phyloP scores from a whole-genome alignment of 345 rosid species.

The Tarenaya hassleriana region DNA sequence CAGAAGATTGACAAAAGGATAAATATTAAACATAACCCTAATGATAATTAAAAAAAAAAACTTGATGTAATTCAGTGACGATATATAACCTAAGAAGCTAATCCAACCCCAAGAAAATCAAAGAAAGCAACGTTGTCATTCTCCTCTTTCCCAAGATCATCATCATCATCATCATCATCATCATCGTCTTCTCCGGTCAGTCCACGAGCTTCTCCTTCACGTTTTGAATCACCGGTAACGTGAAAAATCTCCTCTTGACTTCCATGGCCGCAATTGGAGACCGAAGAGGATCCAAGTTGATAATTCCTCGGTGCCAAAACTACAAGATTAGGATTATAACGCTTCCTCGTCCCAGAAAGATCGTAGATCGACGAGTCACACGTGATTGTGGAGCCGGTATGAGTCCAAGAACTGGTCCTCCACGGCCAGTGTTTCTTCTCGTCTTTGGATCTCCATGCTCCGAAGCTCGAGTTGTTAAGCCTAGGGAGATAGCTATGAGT shows the following conservation, averaged over 20 bases:
- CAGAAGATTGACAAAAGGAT: constrained; percentile 23
- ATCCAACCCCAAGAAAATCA: constrained; percentile 61
- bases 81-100: constrained; percentile 27
- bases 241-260: constrained; percentile 9
- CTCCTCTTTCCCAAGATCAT: constrained; percentile 17
- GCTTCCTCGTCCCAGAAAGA: constrained; percentile 5
- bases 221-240: constrained; percentile 7
- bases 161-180: constrained; percentile 16
- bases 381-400: constrained; percentile 19
- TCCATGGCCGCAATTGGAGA: constrained; percentile 7
- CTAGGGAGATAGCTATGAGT: constrained; percentile 21
- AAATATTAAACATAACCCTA: constrained; percentile 31
- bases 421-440: constrained; percentile 7
- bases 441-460: constrained; percentile 27
- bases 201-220: constrained; percentile 18
- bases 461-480: constrained; percentile 26
- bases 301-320: constrained; percentile 13
- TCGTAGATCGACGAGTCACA: constrained; percentile 15
- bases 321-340: background rate
- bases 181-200: constrained; percentile 15
- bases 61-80: constrained; percentile 12
- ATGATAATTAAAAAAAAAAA: constrained; percentile 19
- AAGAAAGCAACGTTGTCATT: constrained; percentile 36
- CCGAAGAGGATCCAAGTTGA: constrained; percentile 25
- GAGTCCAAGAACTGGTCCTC: constrained; percentile 21